phyloP scores from a whole-genome alignment of 2,329 filamentous ascomycete species.

The Sclerotinia borealis region DNA sequence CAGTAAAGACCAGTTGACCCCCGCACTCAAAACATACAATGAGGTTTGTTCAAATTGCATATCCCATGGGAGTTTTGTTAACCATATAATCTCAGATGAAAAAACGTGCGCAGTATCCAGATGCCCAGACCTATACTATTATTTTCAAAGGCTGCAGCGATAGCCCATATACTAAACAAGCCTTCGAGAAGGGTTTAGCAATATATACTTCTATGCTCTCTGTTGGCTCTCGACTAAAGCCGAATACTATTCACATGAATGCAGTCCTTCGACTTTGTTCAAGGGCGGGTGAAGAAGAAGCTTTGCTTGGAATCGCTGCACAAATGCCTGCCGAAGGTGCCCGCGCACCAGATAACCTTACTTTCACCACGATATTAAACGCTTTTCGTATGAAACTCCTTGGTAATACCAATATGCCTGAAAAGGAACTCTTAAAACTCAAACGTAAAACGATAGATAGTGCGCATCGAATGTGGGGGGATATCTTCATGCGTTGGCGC shows the following conservation, averaged over 20 bases:
- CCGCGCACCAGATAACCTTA: constrained; percentile 60
- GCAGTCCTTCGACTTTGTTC: constrained; percentile 80
- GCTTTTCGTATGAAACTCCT: constrained; percentile 53
- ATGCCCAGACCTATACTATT: constrained; percentile 75
- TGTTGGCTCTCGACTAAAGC: constrained; percentile 56
- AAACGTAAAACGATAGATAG: constrained; percentile 50
- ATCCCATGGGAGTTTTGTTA: background rate
- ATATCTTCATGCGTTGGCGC: constrained; percentile 71
- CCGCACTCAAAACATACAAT: constrained; percentile 78
- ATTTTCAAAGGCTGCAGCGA: constrained; percentile 69
- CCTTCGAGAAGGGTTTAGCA: constrained; percentile 62
- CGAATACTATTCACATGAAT: constrained; percentile 80
- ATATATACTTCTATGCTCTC: constrained; percentile 71
- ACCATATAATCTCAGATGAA: constrained; percentile 66
- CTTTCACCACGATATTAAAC: constrained; percentile 79
- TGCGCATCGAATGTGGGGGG: constrained; percentile 72
- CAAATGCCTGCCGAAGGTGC: constrained; percentile 59
- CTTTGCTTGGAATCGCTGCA: constrained; percentile 70
- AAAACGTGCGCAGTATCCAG: constrained; percentile 76
- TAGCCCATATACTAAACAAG: constrained; percentile 50
- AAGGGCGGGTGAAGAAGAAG: constrained; percentile 67
- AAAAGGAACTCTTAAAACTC: constrained; percentile 29
- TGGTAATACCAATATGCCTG: constrained; percentile 25
- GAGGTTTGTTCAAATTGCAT: constrained; percentile 49
- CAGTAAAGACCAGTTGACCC: constrained; percentile 50